phyloP scores from a whole-genome alignment of 345 rosid species.

The Arabis hirsuta region DNA sequence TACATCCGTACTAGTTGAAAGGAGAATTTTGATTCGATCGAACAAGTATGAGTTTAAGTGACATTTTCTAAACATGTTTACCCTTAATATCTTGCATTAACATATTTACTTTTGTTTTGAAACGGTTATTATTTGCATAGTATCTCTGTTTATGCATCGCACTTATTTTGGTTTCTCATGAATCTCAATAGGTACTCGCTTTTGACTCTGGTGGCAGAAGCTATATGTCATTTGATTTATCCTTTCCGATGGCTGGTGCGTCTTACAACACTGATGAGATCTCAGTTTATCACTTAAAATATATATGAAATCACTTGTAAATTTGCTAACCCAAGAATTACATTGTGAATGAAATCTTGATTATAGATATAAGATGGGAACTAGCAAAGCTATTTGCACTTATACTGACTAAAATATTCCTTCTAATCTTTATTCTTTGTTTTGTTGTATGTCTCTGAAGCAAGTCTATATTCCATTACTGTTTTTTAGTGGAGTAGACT shows the following conservation, averaged over 20 bases:
- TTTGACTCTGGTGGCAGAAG: slow-evolving; percentile 87
- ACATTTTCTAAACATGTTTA: slow-evolving; percentile 1
- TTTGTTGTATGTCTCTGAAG: slow-evolving; percentile 75
- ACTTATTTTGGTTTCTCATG: slow-evolving; percentile 23
- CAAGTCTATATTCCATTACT: slow-evolving; percentile 99
- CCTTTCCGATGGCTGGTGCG: slow-evolving; percentile 98
- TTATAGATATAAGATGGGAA: slow-evolving; percentile 19
- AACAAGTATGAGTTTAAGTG: slow-evolving; percentile 63
- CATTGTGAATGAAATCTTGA: slow-evolving; percentile 12
- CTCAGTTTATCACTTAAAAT: slow-evolving; percentile 6
- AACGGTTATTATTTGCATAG: neutral
- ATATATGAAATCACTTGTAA: slow-evolving; percentile 26
- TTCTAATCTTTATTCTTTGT: slow-evolving; percentile 44
- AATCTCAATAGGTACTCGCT: slow-evolving; percentile 78
- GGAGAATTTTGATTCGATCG: slow-evolving; percentile 93
- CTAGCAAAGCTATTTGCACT: slow-evolving; percentile 12
- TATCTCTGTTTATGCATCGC: slow-evolving; percentile 16
- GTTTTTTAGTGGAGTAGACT: slow-evolving; percentile 99
- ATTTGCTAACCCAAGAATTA: slow-evolving; percentile 22
- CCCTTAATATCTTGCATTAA: neutral
- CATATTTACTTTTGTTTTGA: slow-evolving; percentile 14
- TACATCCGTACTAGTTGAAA: slow-evolving; percentile 89
- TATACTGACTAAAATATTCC: slow-evolving; percentile 24
- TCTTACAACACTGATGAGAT: slow-evolving; percentile 28
- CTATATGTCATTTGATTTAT: slow-evolving; percentile 95